A percentile compares a stretch with the other conserved stretches of the same genome.
Conservation (phyloP, 345 rosid genomes). For the Brassica juncea region DNA sequence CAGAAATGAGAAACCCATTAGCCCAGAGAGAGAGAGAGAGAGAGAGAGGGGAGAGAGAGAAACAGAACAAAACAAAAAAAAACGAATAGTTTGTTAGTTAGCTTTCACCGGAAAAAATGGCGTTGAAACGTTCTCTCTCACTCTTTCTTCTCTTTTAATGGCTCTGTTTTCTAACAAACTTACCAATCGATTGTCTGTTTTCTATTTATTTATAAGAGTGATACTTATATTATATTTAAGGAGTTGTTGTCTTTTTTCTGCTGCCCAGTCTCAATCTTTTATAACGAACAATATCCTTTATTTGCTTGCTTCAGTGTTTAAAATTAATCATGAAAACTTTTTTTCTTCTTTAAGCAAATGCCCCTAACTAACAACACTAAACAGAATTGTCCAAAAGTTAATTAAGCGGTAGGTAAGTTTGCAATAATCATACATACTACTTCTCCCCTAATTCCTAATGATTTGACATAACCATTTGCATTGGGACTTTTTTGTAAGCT, state of each 20-base stretch:
- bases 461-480: background rate
- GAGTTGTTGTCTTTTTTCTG: background rate
- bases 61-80: background rate
- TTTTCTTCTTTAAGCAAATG: constrained; percentile 30
- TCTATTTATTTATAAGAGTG: too few species aligned
- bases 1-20: constrained; percentile 39
- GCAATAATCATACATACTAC: background rate
- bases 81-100: constrained; percentile 29
- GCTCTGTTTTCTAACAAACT: constrained; percentile 2
- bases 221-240: background rate
- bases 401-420: constrained; percentile 4
- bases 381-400: background rate
- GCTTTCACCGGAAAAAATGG: constrained; percentile 60
- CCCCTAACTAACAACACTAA: constrained; percentile 15
- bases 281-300: background rate
- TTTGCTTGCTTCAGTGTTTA: too few species aligned
- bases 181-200: background rate
- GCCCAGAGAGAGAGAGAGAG: constrained; percentile 4
- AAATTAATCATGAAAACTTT: background rate
- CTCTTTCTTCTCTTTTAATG: constrained; percentile 18
- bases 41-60: background rate
- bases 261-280: background rate
- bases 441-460: background rate
- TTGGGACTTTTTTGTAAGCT: background rate
- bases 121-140: constrained; percentile 63